Evolutionary conservation across 1,284 basidiomycete species (phyloP), one percentile per base, ranked within the genome.

Genomic region (Sutorius eximius): DNA sequence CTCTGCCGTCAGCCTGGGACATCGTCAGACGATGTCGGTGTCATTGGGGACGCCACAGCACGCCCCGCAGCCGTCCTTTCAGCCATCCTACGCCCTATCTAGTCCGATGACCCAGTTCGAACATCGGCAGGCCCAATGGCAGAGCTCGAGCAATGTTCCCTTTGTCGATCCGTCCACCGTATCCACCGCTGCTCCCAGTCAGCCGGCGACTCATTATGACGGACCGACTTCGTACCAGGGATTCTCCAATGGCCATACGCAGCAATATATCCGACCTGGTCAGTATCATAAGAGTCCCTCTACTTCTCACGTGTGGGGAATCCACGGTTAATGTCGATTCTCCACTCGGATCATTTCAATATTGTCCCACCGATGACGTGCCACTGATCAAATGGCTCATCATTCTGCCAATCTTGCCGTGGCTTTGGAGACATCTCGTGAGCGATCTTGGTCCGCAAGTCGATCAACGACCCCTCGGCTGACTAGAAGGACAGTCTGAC

Each of bases 121-220:
- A 7, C 60, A 54, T 37, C 52, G 51, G 32, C 61, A 56, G 37
- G 27, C 51, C 5, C 63, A 55, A n/a, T 58, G 53, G 66, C 52
- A 48, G 45, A 54, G 45, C 22, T 40, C 52, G n/a, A 54, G 36
- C 38, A 40, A 40, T 1, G 6, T 18, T 12, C 15, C 63, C 3
- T 66, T 66, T 33, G 27, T 50, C 24, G 65, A 66, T 47, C 64
- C 65, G 6, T 64, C 64, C 15, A 54, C 68, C 20, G 56, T 70
- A 16, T 67, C 67, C 0, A 45, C 45, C 2, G 32, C 46, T 16
- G 16, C 52, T 34, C 10, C 52, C 1, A 24, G 13, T 46, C 54
- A 55, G 20, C 38, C 50, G 10, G 55, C 27, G 7, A 33, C 33
- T 3, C 59, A 56, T 50, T 52, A 47, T 12, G 59, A 45, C 12